Evolutionary conservation across 805 yeast genomes (phyloP).

Genomic region (Pichia rugopelliculosa): DNA sequence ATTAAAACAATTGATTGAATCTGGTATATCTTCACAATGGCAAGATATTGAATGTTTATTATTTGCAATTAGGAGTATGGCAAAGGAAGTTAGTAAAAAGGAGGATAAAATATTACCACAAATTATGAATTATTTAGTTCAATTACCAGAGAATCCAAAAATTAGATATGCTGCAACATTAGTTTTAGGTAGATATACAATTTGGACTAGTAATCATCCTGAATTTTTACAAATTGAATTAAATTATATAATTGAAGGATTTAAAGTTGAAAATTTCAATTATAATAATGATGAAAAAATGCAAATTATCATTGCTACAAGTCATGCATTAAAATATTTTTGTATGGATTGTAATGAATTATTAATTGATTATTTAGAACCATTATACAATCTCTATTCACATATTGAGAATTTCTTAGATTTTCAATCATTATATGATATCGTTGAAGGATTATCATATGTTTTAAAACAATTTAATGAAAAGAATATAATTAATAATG

Average conservation of each 20-base stretch:
- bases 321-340: slow-evolving; percentile 89
- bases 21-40: slow-evolving; percentile 41
- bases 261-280: slow-evolving; percentile 26
- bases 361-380: slow-evolving; percentile 62
- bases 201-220: slow-evolving; percentile 88
- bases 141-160: slow-evolving; percentile 77
- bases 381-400: slow-evolving; percentile 66
- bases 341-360: slow-evolving; percentile 81
- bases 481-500: slow-evolving; percentile 30
- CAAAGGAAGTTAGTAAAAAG: slow-evolving; percentile 67
- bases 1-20: slow-evolving; percentile 36
- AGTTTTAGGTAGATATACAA: slow-evolving; percentile 92
- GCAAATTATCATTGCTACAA: slow-evolving; percentile 73
- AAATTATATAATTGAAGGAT: slow-evolving; percentile 75
- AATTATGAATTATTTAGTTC: slow-evolving; percentile 60
- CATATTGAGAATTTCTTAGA: slow-evolving; percentile 50
- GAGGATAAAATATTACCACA: slow-evolving; percentile 67
- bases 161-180: slow-evolving; percentile 88
- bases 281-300: slow-evolving; percentile 13
- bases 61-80: slow-evolving; percentile 89
- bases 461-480: slow-evolving; percentile 45
- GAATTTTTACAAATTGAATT: slow-evolving; percentile 75
- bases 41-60: slow-evolving; percentile 85
- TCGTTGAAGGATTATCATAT: slow-evolving; percentile 85
- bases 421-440: slow-evolving; percentile 61